Evolutionary conservation across 768 basidiomycete genomes (phyloP), one percentile per base, ranked within the genome.

Genomic region (Pilatotrama ljubarskyi): DNA sequence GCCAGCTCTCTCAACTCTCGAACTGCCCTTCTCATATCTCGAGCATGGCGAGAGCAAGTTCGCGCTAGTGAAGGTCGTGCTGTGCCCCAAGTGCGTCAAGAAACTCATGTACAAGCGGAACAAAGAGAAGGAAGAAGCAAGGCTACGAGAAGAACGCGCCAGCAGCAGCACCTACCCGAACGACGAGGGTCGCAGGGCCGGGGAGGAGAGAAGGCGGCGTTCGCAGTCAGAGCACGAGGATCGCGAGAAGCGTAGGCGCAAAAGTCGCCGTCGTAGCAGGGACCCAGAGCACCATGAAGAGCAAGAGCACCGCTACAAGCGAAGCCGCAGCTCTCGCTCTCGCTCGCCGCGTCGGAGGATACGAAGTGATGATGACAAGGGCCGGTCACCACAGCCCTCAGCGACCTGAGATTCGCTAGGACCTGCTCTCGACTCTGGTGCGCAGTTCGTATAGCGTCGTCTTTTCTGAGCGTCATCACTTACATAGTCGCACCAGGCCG

Each of bases 31-130:
- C 68, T 82, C 84, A 8, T 98, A 98, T 72, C 75, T 81, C 20
- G 96, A 98, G 69, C 84, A 83, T 13, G 91, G 88, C 1, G 82
- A 85, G 65, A 72, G 68, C 48, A 95, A 91, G 73, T 82, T 83
- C 51, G 93, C 93, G 0, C 76, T 98, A 13, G 96, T 98, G 49
- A 98, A 98, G 71, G 84, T 95, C 2, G 93, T 93, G 1, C 74
- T 98, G 32, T 98, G 96, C 70, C 73, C 77, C 26, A 81, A 77
- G 66, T 98, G 96, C 68, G 74, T 84, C 49, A 84, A 83, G 71
- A 98, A 96, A 79, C 75, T 98, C 66, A 85, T 88, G 84, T 94
- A 89, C 85, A 94, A 92, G 71, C 78, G 87, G 66, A 81, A 79
- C 68, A 84, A 85, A 69, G 86, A 89, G 68, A 89, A 84, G 69